phyloP scores from a whole-genome alignment of 2,329 filamentous ascomycete genomes.

The Colletotrichum agaves region DNA sequence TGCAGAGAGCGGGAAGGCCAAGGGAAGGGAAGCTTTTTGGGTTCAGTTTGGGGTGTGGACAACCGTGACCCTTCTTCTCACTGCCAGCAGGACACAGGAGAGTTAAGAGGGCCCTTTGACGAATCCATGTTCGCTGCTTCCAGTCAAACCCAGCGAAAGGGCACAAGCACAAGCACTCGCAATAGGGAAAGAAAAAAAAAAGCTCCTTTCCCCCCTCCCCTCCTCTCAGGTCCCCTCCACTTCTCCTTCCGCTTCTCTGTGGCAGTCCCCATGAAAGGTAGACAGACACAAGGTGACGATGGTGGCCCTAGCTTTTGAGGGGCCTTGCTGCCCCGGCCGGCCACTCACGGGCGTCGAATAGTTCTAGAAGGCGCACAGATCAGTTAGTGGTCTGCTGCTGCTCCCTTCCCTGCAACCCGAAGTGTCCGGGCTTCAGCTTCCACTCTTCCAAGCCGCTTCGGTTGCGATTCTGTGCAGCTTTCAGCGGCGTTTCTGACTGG shows the following conservation, averaged over 20 bases:
- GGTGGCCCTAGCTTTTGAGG: constrained; percentile 35
- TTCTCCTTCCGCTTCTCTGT: background rate
- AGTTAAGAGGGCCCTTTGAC: constrained; percentile 28
- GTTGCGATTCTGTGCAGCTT: constrained; percentile 39
- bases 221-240: background rate
- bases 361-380: constrained; percentile 41
- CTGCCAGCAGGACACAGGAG: constrained; percentile 6
- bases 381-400: constrained; percentile 11
- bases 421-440: constrained; percentile 40
- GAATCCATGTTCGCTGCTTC: constrained; percentile 32
- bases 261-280: background rate
- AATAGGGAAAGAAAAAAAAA: constrained; percentile 5
- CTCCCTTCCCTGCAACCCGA: constrained; percentile 34
- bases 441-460: constrained; percentile 39
- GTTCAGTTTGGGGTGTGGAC: constrained; percentile 32
- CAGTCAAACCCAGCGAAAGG: constrained; percentile 30
- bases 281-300: constrained; percentile 20
- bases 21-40: constrained; percentile 39
- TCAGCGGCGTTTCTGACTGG: constrained; percentile 29
- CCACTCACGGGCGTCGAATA: constrained; percentile 39
- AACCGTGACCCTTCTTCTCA: background rate
- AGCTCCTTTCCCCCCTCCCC: constrained; percentile 10
- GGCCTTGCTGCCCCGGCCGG: constrained; percentile 29
- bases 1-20: constrained; percentile 29
- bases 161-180: constrained; percentile 1